These are phyloP conservation scores for Psilocybe sp. DNA, from an alignment of 768 basidiomycete genomes.

Conservation along the genomic window DNA sequence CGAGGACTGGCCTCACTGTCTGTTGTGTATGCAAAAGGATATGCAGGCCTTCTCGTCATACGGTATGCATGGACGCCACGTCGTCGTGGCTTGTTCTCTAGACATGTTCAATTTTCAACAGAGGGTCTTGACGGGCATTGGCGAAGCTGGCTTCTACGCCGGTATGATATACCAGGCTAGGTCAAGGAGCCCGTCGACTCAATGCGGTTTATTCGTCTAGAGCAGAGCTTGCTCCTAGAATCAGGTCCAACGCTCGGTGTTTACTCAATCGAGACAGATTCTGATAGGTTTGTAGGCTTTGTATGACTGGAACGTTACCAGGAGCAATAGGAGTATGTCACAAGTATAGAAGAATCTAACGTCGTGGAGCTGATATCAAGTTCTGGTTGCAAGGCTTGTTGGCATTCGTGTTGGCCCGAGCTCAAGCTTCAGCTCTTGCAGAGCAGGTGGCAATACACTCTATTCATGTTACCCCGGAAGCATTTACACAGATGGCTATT, in stretches of 20 bases:
- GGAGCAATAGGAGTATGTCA: constrained; percentile 48
- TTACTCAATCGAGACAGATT: background rate
- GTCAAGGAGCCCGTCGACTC: background rate
- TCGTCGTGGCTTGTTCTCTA: background rate
- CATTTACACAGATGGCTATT: constrained; percentile 43
- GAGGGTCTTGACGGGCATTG: constrained; percentile 59
- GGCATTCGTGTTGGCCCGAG: constrained; percentile 54
- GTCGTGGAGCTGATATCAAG: too few relatives aligned
- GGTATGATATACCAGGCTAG: constrained; percentile 53
- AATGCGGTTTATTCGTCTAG: constrained; percentile 17
- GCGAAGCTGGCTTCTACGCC: constrained; percentile 58
- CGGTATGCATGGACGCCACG: constrained; percentile 27
- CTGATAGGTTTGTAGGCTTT: constrained; percentile 32
- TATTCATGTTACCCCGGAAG: too few relatives aligned
- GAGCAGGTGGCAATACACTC: background rate
- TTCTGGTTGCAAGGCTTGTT: constrained; percentile 40
- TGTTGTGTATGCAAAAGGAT: constrained; percentile 54
- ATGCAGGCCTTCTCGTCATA: constrained; percentile 43
- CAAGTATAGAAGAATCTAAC: background rate
- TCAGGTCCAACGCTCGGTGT: constrained; percentile 28
- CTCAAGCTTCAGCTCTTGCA: constrained; percentile 34
- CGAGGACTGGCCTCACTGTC: constrained; percentile 56
- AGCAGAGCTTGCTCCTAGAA: constrained; percentile 48
- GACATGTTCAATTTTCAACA: constrained; percentile 11
- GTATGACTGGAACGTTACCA: constrained; percentile 58